Evolutionary conservation across 2,329 filamentous ascomycete genomes (phyloP).

Genomic region (Aurifilum marmelostoma): DNA sequence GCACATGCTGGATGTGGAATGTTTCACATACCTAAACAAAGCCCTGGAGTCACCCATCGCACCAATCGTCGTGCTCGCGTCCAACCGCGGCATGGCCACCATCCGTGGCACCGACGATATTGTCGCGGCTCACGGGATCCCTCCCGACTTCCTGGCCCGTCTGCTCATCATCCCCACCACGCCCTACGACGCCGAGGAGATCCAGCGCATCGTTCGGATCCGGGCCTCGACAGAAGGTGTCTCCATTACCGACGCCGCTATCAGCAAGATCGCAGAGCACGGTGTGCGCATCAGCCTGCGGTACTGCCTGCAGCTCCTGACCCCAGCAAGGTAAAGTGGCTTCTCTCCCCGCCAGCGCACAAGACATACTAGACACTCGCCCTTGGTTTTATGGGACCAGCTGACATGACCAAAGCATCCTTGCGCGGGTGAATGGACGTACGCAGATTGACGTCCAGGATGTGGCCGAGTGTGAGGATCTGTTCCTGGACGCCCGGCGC

Average conservation of each 20-base stretch:
- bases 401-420: constrained; percentile 62
- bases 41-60: constrained; percentile 95
- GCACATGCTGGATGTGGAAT: constrained; percentile 99
- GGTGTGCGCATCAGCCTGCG: constrained; percentile 88
- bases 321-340: constrained; percentile 71
- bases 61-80: constrained; percentile 95
- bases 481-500: constrained; percentile 81
- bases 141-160: constrained; percentile 88
- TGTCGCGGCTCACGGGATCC: constrained; percentile 88
- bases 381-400: constrained; percentile 37
- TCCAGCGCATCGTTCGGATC: constrained; percentile 87
- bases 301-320: constrained; percentile 90
- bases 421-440: constrained; percentile 82
- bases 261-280: constrained; percentile 84
- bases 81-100: constrained; percentile 91
- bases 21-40: constrained; percentile 98
- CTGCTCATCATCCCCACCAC: constrained; percentile 96
- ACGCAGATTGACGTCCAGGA: constrained; percentile 77
- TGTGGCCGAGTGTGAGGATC: constrained; percentile 78
- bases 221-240: constrained; percentile 82
- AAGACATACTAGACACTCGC: constrained; percentile 8
- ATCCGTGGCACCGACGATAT: constrained; percentile 86
- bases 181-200: constrained; percentile 84
- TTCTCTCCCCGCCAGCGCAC: constrained; percentile 15
- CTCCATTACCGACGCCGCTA: constrained; percentile 76